These are phyloP conservation scores for Pyrenochaeta sp. DNA, from an alignment of 2,329 filamentous ascomycete species.

Conservation along the genomic window DNA sequence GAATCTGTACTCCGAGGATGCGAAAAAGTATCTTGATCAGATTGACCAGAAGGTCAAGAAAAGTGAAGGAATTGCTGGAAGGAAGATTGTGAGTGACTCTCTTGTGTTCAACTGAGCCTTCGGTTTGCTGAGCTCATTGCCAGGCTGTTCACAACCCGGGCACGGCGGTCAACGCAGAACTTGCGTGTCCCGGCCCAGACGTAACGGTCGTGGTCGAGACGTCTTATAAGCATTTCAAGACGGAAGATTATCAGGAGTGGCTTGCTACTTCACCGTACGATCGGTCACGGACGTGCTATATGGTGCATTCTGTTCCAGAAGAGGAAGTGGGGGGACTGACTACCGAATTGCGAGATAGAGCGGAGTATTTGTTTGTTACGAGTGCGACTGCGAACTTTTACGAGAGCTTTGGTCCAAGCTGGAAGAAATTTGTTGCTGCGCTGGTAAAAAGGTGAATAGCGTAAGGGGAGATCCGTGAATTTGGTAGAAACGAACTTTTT, in stretches of 20 bases:
- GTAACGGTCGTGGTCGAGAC: conserved; percentile 37
- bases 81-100: conserved; percentile 16
- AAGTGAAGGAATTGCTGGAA: conserved; percentile 7
- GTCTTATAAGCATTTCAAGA: conserved; percentile 23
- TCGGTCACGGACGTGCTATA: conserved; percentile 28
- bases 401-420: conserved; percentile 28
- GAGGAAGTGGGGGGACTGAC: conserved; percentile 21
- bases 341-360: conserved; percentile 15
- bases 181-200: conserved; percentile 33
- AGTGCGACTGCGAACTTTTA: conserved; percentile 28
- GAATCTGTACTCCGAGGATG: conserved; percentile 23
- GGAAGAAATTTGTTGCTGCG: conserved; percentile 27
- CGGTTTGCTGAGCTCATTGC: neutral
- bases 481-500: no score
- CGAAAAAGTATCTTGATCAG: conserved; percentile 26
- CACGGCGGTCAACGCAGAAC: conserved; percentile 26
- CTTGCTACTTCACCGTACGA: conserved; percentile 30
- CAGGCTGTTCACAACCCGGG: conserved; percentile 43
- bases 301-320: conserved; percentile 34
- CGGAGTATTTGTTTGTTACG: conserved; percentile 38
- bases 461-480: no score
- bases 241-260: conserved; percentile 32
- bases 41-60: conserved; percentile 23
- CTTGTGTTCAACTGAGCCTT: neutral
- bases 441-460: no score